phyloP scores from a whole-genome alignment of 257 asterid genomes.

The Cruciata laevipes region DNA sequence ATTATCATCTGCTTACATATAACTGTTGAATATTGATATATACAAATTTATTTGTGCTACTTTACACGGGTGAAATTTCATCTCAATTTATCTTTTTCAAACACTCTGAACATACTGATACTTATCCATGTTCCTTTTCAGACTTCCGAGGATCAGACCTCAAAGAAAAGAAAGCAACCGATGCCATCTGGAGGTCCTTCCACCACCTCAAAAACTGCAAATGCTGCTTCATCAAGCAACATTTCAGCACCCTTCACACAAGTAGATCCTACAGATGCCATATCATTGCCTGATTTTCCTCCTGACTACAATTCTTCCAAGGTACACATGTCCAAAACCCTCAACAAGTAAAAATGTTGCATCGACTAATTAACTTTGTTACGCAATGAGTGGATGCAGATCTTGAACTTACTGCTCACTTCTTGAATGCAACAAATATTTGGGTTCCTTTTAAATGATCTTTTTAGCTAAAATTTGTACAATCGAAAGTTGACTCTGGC shows the following conservation, averaged over 20 bases:
- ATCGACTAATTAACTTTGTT: not conserved
- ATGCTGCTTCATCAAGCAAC: conserved; percentile 5
- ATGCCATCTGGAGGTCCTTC: conserved; percentile 14
- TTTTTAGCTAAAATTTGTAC: not conserved
- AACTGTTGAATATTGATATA: not conserved
- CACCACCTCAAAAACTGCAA: conserved; percentile 18
- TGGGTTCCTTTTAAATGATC: not conserved
- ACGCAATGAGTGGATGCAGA: not conserved
- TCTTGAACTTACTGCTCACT: not conserved
- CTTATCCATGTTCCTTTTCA: conserved; percentile 4
- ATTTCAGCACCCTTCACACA: conserved; percentile 16
- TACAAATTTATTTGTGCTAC: not conserved
- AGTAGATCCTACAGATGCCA: conserved; percentile 12
- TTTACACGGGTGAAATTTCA: not conserved
- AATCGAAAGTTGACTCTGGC: not conserved
- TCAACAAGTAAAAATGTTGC: conserved; percentile 6
- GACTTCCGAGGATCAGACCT: conserved; percentile 15
- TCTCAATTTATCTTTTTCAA: not conserved
- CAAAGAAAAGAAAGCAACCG: conserved; percentile 26
- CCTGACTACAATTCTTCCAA: conserved; percentile 18
- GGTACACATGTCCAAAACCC: conserved; percentile 3
- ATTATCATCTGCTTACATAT: too few species aligned
- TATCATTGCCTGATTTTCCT: conserved; percentile 19
- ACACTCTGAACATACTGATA: not conserved
- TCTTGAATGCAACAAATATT: not conserved